A percentile compares a stretch with the other conserved stretches of the same genome.
phyloP scores from a whole-genome alignment of 805 yeast species.

The Saturnispora bothae region DNA sequence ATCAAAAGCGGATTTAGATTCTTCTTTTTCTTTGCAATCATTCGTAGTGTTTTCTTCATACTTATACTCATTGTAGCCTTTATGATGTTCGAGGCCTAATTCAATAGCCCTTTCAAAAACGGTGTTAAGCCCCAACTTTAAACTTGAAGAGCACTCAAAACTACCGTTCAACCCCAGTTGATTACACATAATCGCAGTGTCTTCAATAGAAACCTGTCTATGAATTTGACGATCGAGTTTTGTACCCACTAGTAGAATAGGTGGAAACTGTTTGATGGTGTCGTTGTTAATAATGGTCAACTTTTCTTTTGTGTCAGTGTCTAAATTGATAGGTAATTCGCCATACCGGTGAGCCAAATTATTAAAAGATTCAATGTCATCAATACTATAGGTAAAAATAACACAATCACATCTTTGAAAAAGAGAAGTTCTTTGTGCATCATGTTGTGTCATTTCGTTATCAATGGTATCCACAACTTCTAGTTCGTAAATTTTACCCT shows the following conservation, averaged over 20 bases:
- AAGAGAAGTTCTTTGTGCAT: slow-evolving; percentile 11
- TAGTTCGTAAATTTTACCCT: slow-evolving; percentile 29
- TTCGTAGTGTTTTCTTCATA: not conserved
- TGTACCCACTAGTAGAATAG: slow-evolving; percentile 55
- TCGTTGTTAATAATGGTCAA: slow-evolving; percentile 3
- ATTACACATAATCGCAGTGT: slow-evolving; percentile 17
- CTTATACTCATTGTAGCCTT: slow-evolving; percentile 9
- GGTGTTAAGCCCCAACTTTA: slow-evolving; percentile 67
- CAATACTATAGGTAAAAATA: slow-evolving; percentile 39
- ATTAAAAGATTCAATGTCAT: slow-evolving; percentile 22
- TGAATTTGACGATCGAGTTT: slow-evolving; percentile 66
- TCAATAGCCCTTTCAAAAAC: slow-evolving; percentile 40
- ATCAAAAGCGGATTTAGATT: not conserved
- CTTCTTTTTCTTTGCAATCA: not conserved
- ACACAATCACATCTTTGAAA: slow-evolving; percentile 35
- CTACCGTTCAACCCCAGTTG: slow-evolving; percentile 26
- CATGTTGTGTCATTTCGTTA: slow-evolving; percentile 45
- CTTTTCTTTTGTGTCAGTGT: slow-evolving; percentile 1
- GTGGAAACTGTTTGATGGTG: slow-evolving; percentile 11
- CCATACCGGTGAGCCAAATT: slow-evolving; percentile 10
- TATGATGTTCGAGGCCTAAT: slow-evolving; percentile 9
- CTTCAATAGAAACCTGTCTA: slow-evolving; percentile 55
- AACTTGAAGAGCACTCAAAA: slow-evolving; percentile 75
- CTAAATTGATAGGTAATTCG: slow-evolving; percentile 28
- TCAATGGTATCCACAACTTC: slow-evolving; percentile 83